Percentiles rank a stretch among this genome's conserved stretches.
These are phyloP conservation scores for Nicotiana attenuata DNA, from an alignment of 257 asterid genomes.

Conservation along the genomic window DNA sequence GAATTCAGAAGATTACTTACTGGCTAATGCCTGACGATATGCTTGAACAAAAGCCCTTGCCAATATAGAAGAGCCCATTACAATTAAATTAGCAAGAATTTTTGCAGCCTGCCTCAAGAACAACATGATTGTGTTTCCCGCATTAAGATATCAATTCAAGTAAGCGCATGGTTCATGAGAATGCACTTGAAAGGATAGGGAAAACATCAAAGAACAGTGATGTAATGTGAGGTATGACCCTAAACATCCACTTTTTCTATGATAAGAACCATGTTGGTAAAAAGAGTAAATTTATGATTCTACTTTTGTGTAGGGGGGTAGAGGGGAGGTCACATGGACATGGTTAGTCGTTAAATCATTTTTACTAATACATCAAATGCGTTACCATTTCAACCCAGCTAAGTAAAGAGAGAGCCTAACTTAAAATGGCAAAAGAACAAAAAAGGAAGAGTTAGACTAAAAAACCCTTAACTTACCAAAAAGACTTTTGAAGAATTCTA, in stretches of 20 bases:
- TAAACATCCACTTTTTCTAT: background rate
- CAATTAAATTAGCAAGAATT: slow-evolving; percentile 53
- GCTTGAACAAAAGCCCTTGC: slow-evolving; percentile 60
- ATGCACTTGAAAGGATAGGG: background rate
- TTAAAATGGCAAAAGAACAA: background rate
- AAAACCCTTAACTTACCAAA: background rate
- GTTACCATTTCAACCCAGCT: background rate
- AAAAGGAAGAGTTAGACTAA: background rate
- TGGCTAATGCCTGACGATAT: slow-evolving; percentile 66
- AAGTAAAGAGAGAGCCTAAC: background rate
- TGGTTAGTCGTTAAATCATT: background rate
- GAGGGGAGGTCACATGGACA: background rate
- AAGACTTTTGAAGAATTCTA: background rate
- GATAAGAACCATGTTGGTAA: background rate
- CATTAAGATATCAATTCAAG: background rate
- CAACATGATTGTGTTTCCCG: background rate
- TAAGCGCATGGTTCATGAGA: background rate
- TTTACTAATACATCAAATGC: background rate
- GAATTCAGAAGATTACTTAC: slow-evolving; percentile 30
- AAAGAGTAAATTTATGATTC: background rate
- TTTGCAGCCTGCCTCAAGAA: slow-evolving; percentile 47
- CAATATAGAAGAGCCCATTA: slow-evolving; percentile 61
- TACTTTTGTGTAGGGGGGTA: background rate
- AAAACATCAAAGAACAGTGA: background rate
- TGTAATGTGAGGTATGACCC: background rate